Evolutionary conservation across 176 grass and related monocot genomes (phyloP), one percentile per base, ranked within the genome.

Genomic region (Oryza coarctata): DNA sequence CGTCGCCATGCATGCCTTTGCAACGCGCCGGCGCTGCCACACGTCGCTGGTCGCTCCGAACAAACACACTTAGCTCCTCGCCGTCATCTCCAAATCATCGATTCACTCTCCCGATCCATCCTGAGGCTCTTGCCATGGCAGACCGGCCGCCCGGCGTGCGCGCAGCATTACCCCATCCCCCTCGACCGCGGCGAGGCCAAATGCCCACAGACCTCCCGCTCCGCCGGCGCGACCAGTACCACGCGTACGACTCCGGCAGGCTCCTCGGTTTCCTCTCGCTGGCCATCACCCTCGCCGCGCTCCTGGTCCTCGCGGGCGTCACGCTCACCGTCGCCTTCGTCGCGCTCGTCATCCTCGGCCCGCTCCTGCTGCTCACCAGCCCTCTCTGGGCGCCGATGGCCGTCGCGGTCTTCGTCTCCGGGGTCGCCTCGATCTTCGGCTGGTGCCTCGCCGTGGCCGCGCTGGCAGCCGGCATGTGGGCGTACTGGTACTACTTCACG

Each of bases 301-400:
- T 94, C 50, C 77, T 97, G 28, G 67, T 87, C 45, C 83, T 94
- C 18, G 78, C 85, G 3, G 85, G 92, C 45, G 47, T 84, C n/a
- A 94, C 89, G 76, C 63, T 97, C 18, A 52, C 69, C 7, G 85
- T 57, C 66, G 67, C 62, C 28, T 52, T 88, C 12, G 55, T 85
- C 12, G 76, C 33, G 15, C 63, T 87, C 35, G 58, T 90, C 65
- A n/a, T 89, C 58, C 60, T 97, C 57, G 76, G 87, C 75, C 92
- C 92, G 68, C 85, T 97, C 39, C n/a, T n/a, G n/a, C n/a, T 97
- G 7, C 80, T 97, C 31, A 90, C 83, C 3, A 64, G 61, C 68
- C 91, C 89, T 18, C 89, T 97, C 31, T 97, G 89, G 92, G 68
- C 86, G 68, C 89, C 92, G 5, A 57, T 82, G 13, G 80, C 23